Evolutionary conservation across 2,329 filamentous ascomycete species (phyloP).

Genomic region (Remersonia thermophila): DNA sequence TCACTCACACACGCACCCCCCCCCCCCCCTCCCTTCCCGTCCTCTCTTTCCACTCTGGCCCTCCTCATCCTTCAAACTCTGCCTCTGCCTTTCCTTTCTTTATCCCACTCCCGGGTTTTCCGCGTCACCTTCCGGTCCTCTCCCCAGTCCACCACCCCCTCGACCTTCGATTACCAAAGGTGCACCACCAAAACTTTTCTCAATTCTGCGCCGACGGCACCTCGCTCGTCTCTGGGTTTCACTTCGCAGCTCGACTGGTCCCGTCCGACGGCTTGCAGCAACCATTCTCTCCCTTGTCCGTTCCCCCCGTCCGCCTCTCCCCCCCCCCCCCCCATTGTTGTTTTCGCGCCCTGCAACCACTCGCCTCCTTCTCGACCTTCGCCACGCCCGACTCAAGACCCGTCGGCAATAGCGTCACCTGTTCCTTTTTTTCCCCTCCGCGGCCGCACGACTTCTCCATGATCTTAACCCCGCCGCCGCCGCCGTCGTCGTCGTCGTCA

Average conservation of each 20-base stretch:
- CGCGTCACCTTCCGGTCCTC: constrained; percentile 13
- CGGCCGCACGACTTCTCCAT: constrained; percentile 1
- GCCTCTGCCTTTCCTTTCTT: constrained; percentile 17
- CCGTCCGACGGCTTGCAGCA: constrained; percentile 19
- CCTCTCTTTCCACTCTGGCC: constrained; percentile 13
- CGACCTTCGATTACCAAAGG: constrained; percentile 7
- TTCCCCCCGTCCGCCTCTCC: too few species aligned
- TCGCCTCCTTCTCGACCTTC: constrained; percentile 10
- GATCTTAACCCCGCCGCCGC: background rate
- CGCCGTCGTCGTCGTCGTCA: too few species aligned
- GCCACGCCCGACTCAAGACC: constrained; percentile 6
- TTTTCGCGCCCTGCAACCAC: constrained; percentile 8
- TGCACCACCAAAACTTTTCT: constrained; percentile 13
- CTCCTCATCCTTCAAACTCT: constrained; percentile 19
- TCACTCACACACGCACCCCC: too few species aligned
- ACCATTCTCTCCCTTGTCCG: constrained; percentile 12
- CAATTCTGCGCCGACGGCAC: constrained; percentile 11
- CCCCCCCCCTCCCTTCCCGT: constrained; percentile 12
- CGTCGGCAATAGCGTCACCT: background rate
- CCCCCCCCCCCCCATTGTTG: constrained; percentile 17
- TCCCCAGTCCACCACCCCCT: background rate
- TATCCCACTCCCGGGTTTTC: constrained; percentile 14
- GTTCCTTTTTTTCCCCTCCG: background rate
- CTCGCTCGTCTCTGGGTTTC: constrained; percentile 16
- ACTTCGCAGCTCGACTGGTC: constrained; percentile 6